Evolutionary conservation across 805 yeast genomes (phyloP).

Genomic region (Metschnikowia lochheadii): DNA sequence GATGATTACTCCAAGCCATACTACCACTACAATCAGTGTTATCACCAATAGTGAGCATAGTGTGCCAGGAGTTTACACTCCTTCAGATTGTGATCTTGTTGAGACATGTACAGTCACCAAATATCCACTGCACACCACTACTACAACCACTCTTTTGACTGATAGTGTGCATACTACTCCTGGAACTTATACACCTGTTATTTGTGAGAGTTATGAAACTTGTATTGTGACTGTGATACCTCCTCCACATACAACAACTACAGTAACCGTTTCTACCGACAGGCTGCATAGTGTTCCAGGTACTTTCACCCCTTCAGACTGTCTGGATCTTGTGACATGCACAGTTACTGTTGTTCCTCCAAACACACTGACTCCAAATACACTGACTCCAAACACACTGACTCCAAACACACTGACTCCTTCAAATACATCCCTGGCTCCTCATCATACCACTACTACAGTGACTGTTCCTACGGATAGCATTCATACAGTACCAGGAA

Average conservation of each 20-base stretch:
- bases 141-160: background rate
- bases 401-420: background rate
- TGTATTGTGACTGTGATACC: conserved; percentile 5
- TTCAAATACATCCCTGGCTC: background rate
- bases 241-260: conserved; percentile 5
- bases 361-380: no score
- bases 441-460: background rate
- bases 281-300: background rate
- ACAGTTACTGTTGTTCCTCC: background rate
- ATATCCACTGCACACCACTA: conserved; percentile 1
- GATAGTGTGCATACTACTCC: background rate
- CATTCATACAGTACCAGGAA: background rate
- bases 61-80: background rate
- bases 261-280: background rate
- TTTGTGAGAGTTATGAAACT: background rate
- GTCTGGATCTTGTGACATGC: background rate
- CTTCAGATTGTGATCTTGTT: conserved; percentile 12
- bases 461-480: background rate
- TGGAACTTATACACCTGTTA: background rate
- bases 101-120: conserved; percentile 20
- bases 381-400: no score
- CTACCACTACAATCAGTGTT: background rate
- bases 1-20: background rate
- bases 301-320: background rate
- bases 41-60: background rate